Evolutionary conservation across 2,329 filamentous ascomycete species (phyloP).

Genomic region (Fusarium multiceps): DNA sequence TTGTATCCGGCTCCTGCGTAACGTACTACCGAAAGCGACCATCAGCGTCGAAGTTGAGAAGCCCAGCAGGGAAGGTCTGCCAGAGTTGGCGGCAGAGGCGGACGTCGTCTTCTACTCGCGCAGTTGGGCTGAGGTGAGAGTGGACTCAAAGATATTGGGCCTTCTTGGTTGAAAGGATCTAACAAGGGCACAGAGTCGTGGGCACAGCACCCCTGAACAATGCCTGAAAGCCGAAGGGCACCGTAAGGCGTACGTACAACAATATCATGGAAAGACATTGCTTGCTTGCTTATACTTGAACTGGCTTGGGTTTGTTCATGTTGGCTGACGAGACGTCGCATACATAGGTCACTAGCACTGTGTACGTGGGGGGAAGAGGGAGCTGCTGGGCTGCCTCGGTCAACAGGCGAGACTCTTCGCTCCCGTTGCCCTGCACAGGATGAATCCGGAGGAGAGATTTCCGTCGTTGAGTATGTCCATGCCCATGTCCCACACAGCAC

Average conservation of each 20-base stretch:
- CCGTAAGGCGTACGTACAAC: slow-evolving; percentile 62
- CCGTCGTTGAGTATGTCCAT: slow-evolving; percentile 69
- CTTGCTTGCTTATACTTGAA: slow-evolving; percentile 3
- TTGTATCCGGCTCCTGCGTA: slow-evolving; percentile 69
- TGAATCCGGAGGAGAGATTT: slow-evolving; percentile 51
- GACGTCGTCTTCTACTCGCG: slow-evolving; percentile 81
- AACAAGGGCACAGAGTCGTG: slow-evolving; percentile 48
- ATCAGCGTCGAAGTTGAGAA: slow-evolving; percentile 81
- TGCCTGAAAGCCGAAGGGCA: slow-evolving; percentile 61
- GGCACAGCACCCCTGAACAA: slow-evolving; percentile 59
- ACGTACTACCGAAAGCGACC: slow-evolving; percentile 54
- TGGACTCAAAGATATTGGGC: slow-evolving; percentile 10
- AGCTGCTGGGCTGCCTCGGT: slow-evolving; percentile 51
- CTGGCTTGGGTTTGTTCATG: slow-evolving; percentile 10
- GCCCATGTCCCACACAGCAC: slow-evolving; percentile 47
- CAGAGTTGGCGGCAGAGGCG: slow-evolving; percentile 68
- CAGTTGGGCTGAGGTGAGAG: slow-evolving; percentile 73
- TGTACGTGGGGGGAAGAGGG: slow-evolving; percentile 71
- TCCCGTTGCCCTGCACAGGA: slow-evolving; percentile 57
- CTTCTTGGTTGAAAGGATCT: slow-evolving; percentile 20
- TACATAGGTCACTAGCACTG: slow-evolving; percentile 60
- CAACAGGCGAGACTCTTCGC: slow-evolving; percentile 45
- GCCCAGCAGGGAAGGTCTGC: slow-evolving; percentile 69
- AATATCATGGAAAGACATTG: slow-evolving; percentile 42
- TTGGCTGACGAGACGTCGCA: slow-evolving; percentile 39